These are phyloP conservation scores for Cadophora sp. DNA, from an alignment of 2,329 filamentous ascomycete species.

Conservation along the genomic window DNA sequence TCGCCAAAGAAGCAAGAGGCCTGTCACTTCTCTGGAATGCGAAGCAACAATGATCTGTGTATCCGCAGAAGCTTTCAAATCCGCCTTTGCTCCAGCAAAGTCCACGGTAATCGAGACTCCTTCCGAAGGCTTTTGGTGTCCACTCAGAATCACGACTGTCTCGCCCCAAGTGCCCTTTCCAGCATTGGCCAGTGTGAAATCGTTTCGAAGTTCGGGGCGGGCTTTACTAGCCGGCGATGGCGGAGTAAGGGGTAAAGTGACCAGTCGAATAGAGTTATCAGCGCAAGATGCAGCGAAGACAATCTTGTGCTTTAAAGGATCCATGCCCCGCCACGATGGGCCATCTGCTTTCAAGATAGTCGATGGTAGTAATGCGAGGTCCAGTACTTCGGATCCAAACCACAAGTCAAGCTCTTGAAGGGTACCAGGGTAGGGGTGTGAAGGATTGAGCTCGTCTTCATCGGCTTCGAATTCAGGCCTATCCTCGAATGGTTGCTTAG, in stretches of 20 bases:
- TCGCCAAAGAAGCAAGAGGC: constrained; percentile 64
- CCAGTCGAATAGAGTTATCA: constrained; percentile 61
- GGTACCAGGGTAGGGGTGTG: constrained; percentile 58
- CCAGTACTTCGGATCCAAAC: constrained; percentile 61
- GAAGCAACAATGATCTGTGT: constrained; percentile 64
- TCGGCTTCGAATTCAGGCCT: constrained; percentile 65
- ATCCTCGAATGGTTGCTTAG: constrained; percentile 53
- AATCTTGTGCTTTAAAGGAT: constrained; percentile 61
- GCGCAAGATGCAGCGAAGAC: constrained; percentile 67
- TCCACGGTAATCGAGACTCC: constrained; percentile 61
- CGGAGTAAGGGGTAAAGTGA: constrained; percentile 66
- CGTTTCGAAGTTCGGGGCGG: constrained; percentile 57
- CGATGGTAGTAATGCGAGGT: constrained; percentile 62
- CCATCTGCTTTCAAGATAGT: constrained; percentile 58
- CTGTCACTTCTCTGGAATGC: constrained; percentile 64
- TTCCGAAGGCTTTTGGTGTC: constrained; percentile 60
- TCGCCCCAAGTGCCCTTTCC: constrained; percentile 71
- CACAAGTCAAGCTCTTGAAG: constrained; percentile 67
- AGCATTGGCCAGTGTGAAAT: constrained; percentile 59
- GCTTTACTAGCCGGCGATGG: constrained; percentile 66
- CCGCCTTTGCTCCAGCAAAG: constrained; percentile 38
- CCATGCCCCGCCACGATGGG: constrained; percentile 52
- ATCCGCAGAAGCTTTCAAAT: constrained; percentile 38
- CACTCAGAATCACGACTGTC: constrained; percentile 59
- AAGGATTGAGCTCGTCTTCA: constrained; percentile 48